Evolutionary conservation across 1,284 basidiomycete genomes (phyloP), one percentile per base, ranked within the genome.

Genomic region (Spongiforma sp.): DNA sequence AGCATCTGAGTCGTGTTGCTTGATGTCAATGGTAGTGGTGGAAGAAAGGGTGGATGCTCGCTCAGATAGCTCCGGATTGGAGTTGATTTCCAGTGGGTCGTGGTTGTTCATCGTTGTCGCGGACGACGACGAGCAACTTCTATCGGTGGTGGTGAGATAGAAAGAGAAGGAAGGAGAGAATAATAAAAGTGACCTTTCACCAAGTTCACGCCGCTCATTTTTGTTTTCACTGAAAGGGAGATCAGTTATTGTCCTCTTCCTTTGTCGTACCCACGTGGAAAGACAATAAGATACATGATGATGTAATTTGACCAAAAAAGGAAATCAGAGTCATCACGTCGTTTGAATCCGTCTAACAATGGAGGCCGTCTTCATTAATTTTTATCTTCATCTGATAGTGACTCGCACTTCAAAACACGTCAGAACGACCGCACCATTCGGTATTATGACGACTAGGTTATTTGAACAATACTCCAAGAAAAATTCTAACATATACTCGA

Each of bases 61-160:
- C n/a, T 65, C 53, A 52, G 72, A 73, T 48, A 57, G 57, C 50
- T 61, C 62, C 30, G 65, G 34, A 7, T 32, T 33, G 7, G 62
- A 26, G 55, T 43, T 56, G 30, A 21, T 28, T 50, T 60, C n/a
- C n/a, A n/a, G n/a, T 71, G 66, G 71, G 32, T 75, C 75, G 59
- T 71, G 71, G 68, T 77, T 73, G 66, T 62, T 75, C 73, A 75
- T 75, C 76, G 73, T 55, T 67, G 72, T 74, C 71, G 57, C 68
- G 14, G 62, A 71, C 74, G 72, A 77, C 73, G 75, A 77, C 50
- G 56, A 69, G 62, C 62, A 69, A 65, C 65, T 39, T 3, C 19
- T n/a, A 56, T 32, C 37, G 61, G 68, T 65, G 62, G 21, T 41
- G 46, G 60, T 37, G 37, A 53, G 30, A 60, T 11, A 15, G 10